These are phyloP conservation scores for Yarrowia sp. DNA, from an alignment of 805 yeast species.

Conservation along the genomic window DNA sequence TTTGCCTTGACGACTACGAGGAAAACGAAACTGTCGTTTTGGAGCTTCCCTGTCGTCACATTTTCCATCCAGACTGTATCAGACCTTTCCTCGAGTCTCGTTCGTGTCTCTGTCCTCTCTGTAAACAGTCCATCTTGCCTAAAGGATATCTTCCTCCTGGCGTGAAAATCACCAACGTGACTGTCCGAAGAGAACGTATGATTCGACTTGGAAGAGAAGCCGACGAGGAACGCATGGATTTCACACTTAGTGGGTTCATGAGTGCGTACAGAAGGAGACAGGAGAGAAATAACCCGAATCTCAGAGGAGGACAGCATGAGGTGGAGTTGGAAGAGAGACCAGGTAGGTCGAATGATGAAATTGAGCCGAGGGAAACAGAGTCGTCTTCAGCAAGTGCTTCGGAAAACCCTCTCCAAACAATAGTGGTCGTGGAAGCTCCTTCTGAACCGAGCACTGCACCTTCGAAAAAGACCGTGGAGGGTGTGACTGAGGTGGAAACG, in stretches of 20 bases:
- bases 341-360: neutral
- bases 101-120: slow-evolving; percentile 83
- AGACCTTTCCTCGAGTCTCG: slow-evolving; percentile 82
- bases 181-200: slow-evolving; percentile 38
- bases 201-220: slow-evolving; percentile 13
- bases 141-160: slow-evolving; percentile 40
- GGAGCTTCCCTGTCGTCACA: slow-evolving; percentile 82
- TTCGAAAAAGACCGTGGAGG: neutral
- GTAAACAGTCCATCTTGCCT: slow-evolving; percentile 49
- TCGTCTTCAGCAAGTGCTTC: too few relatives aligned
- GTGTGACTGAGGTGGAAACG: neutral
- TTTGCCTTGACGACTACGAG: slow-evolving; percentile 73
- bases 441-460: too few relatives aligned
- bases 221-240: neutral
- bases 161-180: slow-evolving; percentile 29
- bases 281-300: slow-evolving; percentile 25
- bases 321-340: slow-evolving; percentile 7
- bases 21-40: slow-evolving; percentile 68
- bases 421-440: neutral
- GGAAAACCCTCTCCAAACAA: neutral
- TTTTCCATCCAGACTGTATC: slow-evolving; percentile 78
- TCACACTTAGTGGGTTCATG: slow-evolving; percentile 5
- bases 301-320: neutral
- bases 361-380: neutral
- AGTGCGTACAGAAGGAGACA: slow-evolving; percentile 8